Conservation (phyloP, 2,329 filamentous ascomycete genomes). For the Drechslerella coelobrocha region DNA sequence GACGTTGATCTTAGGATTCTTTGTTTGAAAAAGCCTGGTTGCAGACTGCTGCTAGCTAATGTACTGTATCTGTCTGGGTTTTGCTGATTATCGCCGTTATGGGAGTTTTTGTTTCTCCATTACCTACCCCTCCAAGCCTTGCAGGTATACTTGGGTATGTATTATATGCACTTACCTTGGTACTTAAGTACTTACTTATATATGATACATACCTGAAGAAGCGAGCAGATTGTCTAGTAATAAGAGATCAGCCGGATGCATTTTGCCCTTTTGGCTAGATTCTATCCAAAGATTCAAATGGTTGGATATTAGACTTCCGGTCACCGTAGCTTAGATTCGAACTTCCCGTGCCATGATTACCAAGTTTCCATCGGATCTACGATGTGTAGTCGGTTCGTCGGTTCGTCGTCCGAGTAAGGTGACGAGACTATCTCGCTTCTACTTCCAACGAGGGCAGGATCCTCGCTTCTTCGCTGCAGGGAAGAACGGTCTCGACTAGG, state of each 20-base stretch:
- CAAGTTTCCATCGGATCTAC: no score
- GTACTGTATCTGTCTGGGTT: not conserved
- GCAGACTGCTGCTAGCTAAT: not conserved
- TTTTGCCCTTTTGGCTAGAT: not conserved
- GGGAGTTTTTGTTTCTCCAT: not conserved
- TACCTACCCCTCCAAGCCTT: not conserved
- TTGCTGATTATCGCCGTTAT: constrained; percentile 29
- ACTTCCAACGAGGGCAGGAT: constrained; percentile 40
- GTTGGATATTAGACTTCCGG: not conserved
- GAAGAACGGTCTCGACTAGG: not conserved
- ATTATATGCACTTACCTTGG: not conserved
- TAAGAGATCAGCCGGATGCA: not conserved
- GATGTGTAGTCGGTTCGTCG: not conserved
- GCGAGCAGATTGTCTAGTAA: not conserved
- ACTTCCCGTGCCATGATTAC: no score
- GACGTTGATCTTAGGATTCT: no score
- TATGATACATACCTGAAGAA: not conserved
- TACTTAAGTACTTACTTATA: not conserved
- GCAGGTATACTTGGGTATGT: not conserved
- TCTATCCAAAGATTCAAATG: not conserved
- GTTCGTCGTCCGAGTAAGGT: not conserved
- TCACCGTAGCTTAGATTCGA: no score
- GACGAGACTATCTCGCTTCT: constrained; percentile 27
- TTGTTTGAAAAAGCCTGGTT: not conserved
- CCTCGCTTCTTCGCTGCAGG: constrained; percentile 26